Evolutionary conservation across 2,329 filamentous ascomycete genomes (phyloP).

Genomic region (Coleophoma crateriformis): DNA sequence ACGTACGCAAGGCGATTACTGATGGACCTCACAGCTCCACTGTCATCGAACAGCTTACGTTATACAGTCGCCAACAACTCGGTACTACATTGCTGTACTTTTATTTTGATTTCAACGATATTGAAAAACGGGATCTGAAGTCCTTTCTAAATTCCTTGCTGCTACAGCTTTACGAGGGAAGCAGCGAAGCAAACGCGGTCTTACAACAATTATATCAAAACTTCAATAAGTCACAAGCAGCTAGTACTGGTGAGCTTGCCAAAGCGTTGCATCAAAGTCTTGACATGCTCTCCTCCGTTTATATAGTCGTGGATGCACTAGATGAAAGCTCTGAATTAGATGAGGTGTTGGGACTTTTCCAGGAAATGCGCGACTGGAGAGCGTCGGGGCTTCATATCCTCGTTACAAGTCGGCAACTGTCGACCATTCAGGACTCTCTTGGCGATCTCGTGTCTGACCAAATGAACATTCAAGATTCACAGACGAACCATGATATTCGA

Average conservation of each 20-base stretch:
- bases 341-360: constrained; percentile 20
- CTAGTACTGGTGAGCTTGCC: constrained; percentile 11
- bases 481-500: constrained; percentile 21
- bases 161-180: constrained; percentile 22
- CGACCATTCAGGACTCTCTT: constrained; percentile 25
- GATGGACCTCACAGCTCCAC: constrained; percentile 33
- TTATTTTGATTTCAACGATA: constrained; percentile 34
- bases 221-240: too few species aligned
- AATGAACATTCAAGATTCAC: constrained; percentile 11
- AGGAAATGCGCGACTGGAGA: constrained; percentile 13
- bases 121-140: constrained; percentile 27
- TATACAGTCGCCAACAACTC: neutral
- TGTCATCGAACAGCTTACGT: constrained; percentile 22
- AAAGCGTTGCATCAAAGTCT: constrained; percentile 20
- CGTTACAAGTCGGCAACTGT: constrained; percentile 28
- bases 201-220: neutral
- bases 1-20: neutral
- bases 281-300: constrained; percentile 15
- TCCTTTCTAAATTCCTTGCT: constrained; percentile 31
- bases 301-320: constrained; percentile 27
- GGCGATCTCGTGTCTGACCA: constrained; percentile 10
- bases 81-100: constrained; percentile 21
- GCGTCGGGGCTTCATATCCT: constrained; percentile 10
- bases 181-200: constrained; percentile 1
- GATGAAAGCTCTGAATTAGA: constrained; percentile 27